Base-by-base conservation (phyloP, 306 rosid species). In the Quercus engelmannii region DNA sequence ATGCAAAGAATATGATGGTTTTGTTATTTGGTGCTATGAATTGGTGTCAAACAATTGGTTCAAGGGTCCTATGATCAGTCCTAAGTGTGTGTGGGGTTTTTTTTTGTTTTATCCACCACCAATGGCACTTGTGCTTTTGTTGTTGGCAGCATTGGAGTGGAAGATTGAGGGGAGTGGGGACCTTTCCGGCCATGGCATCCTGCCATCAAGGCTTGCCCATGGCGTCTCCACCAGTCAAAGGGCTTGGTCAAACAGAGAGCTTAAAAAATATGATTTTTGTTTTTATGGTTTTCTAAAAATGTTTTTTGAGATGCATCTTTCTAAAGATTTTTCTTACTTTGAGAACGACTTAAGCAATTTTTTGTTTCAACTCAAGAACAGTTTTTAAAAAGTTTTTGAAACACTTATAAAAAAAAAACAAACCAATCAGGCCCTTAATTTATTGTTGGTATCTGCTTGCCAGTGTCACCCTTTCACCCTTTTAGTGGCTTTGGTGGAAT, bases 51-150 rank as follows among this genome's bases (percentile, higher is more conserved):
- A 86, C 83, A 81, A 77, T 38, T 91, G 98, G 98, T 41, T 74
- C 17, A 90, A 83, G 62, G 95, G 97, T 28, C 94, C 97, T 4
- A 92, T 92, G 97, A 85, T 88, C 78, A 85, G 49, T 33, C 86
- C 92, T 23, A 86, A 97, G 83, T 86, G 90, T 15, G 68, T 92
- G 90, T 80, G 98, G 9, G 46, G 3, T 2, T 7, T 7, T 38
- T 38, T 35, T 43, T 46, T 3, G 14, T 49, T 49, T 49, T 97
- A 21, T 85, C 93, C 0, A 97, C 94, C 49, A 85, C 95, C 9
- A 84, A 87, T 71, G 97, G 92, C 13, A 19, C 81, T 26, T 76
- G 77, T 7, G 97, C 89, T 41, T 92, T 80, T 73, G 88, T 94
- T 17, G 97, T 93, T 1, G 99, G 99, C 6, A 97, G 99, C 11